Evolutionary conservation across 345 rosid species (phyloP).

Genomic region (Hevea brasiliensis): DNA sequence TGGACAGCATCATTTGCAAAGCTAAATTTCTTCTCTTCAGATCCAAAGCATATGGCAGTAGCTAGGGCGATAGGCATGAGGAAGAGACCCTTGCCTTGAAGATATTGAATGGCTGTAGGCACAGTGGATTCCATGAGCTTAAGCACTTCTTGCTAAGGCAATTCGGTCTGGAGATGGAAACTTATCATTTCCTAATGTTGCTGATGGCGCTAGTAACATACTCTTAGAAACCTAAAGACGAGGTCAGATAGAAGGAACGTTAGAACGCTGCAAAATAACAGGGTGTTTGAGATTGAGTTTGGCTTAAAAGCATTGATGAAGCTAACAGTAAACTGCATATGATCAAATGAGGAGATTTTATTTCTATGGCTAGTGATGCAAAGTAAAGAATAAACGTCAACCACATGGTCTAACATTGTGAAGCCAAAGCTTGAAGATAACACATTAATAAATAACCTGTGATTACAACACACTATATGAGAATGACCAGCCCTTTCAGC

Average conservation of each 20-base stretch:
- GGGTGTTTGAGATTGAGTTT: too few species aligned
- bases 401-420: background rate
- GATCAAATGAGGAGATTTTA: too few species aligned
- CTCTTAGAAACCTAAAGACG: slow-evolving; percentile 33
- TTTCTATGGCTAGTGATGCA: background rate
- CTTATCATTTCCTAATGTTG: slow-evolving; percentile 29
- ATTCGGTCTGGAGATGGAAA: slow-evolving; percentile 37
- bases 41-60: slow-evolving; percentile 31
- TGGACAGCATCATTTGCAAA: slow-evolving; percentile 10
- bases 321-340: too few species aligned
- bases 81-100: slow-evolving; percentile 29
- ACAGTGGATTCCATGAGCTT: slow-evolving; percentile 28
- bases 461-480: background rate
- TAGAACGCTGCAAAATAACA: too few species aligned
- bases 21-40: slow-evolving; percentile 24
- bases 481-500: slow-evolving; percentile 26
- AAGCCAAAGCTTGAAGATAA: background rate
- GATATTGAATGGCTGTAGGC: slow-evolving; percentile 25
- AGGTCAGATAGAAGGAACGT: background rate
- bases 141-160: slow-evolving; percentile 28
- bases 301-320: too few species aligned
- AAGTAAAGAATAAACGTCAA: background rate
- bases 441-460: background rate
- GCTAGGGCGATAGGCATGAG: slow-evolving; percentile 43
- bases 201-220: slow-evolving; percentile 25